phyloP scores from a whole-genome alignment of 2,329 filamentous ascomycete species.

The Xylariaceae sp. region DNA sequence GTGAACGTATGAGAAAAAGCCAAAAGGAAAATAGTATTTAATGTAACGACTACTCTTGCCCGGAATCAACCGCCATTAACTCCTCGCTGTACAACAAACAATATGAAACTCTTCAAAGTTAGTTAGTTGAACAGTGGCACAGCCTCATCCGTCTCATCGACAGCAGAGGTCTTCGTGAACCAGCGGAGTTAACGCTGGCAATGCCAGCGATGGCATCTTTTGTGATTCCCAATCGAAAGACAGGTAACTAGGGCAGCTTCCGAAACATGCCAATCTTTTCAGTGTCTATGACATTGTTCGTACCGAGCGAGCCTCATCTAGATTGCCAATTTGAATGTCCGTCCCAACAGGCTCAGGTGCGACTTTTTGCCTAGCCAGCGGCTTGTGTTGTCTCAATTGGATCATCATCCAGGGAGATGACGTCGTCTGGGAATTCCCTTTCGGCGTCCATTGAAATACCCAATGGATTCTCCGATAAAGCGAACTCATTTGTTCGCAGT shows the following conservation, averaged over 20 bases:
- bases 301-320: too few relatives aligned
- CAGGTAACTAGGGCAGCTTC: too few relatives aligned
- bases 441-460: neutral
- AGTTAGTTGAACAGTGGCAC: too few relatives aligned
- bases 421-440: constrained; percentile 6
- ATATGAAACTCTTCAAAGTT: neutral
- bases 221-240: too few relatives aligned
- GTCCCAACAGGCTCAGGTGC: neutral
- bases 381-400: neutral
- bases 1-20: neutral
- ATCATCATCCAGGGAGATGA: neutral
- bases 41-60: constrained; percentile 4
- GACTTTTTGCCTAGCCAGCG: constrained; percentile 6
- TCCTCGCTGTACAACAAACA: constrained; percentile 9
- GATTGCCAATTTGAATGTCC: neutral
- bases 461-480: neutral
- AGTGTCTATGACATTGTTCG: too few relatives aligned
- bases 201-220: too few relatives aligned
- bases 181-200: too few relatives aligned
- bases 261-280: too few relatives aligned
- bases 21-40: neutral
- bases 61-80: constrained; percentile 4
- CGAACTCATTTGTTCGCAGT: neutral
- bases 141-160: too few relatives aligned
- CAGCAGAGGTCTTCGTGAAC: too few relatives aligned